Percentiles rank a stretch among this genome's conserved stretches.
These are phyloP conservation scores for Primulina eburnea DNA, from an alignment of 257 asterid genomes.

Conservation along the genomic window DNA sequence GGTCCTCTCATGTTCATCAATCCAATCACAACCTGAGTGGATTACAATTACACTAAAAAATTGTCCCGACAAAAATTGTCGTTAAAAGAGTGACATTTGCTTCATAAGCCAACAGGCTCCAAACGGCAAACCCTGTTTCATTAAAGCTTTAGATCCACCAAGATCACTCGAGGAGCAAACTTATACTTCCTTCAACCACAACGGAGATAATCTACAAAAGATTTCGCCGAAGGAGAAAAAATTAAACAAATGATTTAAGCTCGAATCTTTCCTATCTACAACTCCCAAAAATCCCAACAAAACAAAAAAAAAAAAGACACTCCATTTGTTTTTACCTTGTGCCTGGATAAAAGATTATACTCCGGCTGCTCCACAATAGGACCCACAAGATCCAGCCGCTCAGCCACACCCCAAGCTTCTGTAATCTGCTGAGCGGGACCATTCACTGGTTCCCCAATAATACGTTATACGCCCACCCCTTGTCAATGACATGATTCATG, in stretches of 20 bases:
- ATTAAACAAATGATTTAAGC: background rate
- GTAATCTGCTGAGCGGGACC: slow-evolving; percentile 98
- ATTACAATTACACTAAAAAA: background rate
- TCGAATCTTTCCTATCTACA: background rate
- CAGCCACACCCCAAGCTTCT: slow-evolving; percentile 93
- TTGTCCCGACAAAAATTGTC: background rate
- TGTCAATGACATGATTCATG: slow-evolving; percentile 89
- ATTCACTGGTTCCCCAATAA: slow-evolving; percentile 99
- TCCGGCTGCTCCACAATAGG: slow-evolving; percentile 98
- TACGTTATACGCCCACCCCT: slow-evolving; percentile 96
- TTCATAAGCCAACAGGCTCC: background rate
- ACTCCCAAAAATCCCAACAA: background rate
- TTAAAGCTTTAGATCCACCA: background rate
- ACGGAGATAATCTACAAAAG: background rate
- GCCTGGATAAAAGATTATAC: slow-evolving; percentile 81
- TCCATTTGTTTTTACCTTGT: slow-evolving; percentile 51
- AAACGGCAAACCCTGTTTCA: background rate
- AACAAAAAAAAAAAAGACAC: background rate
- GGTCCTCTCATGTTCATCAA: too few relatives aligned
- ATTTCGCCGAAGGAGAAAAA: background rate
- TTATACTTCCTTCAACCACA: background rate
- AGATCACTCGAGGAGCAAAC: background rate
- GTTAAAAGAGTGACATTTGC: background rate
- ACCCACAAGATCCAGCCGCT: slow-evolving; percentile 84
- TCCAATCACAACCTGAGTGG: too few relatives aligned